Conservation (phyloP, 1,284 basidiomycete genomes). For the Ganoderma lucidum region DNA sequence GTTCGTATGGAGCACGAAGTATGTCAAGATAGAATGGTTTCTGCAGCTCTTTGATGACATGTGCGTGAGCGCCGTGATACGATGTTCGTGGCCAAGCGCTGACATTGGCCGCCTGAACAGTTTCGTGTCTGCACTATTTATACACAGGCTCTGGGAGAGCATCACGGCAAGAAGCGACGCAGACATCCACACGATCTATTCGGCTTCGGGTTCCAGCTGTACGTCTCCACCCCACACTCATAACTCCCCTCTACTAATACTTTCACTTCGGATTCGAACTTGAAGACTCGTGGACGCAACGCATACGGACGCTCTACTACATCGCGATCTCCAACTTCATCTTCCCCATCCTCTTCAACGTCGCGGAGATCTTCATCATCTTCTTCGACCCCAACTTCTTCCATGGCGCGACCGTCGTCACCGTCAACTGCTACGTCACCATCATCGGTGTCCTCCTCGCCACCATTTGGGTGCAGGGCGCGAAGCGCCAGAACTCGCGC, state of each 20-base stretch:
- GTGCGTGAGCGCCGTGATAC: constrained; percentile 19
- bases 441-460: constrained; percentile 6
- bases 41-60: constrained; percentile 40
- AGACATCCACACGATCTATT: background rate
- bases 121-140: constrained; percentile 1
- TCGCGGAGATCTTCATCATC: constrained; percentile 36
- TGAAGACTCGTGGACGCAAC: constrained; percentile 7
- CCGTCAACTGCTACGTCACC: constrained; percentile 7
- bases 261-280: background rate
- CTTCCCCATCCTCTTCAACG: constrained; percentile 40
- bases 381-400: constrained; percentile 21
- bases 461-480: constrained; percentile 1
- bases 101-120: background rate
- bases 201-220: background rate
- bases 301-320: constrained; percentile 38
- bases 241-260: background rate
- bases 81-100: background rate
- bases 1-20: constrained; percentile 2
- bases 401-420: constrained; percentile 9
- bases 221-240: background rate
- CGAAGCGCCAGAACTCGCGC: background rate
- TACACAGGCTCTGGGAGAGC: background rate
- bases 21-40: constrained; percentile 38
- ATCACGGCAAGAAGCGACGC: background rate
- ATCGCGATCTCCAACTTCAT: constrained; percentile 42